These are phyloP conservation scores for Phytophthora cactorum DNA, from an alignment of 352 stramenopile genomes.

Conservation along the genomic window DNA sequence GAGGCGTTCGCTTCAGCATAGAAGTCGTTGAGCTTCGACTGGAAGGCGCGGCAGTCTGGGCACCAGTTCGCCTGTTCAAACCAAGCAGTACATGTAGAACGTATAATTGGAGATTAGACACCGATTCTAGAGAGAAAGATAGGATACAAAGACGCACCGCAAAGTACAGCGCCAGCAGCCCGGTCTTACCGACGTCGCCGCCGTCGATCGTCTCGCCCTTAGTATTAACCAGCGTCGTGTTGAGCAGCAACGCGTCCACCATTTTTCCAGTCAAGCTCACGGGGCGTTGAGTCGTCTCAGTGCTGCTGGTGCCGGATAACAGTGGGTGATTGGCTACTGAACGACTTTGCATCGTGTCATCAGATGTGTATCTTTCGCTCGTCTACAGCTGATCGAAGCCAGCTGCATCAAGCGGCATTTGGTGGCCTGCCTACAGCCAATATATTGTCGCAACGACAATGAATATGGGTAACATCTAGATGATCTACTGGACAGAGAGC, in stretches of 20 bases:
- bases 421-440: too few relatives aligned
- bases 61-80: slow-evolving; percentile 79
- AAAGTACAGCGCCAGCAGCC: slow-evolving; percentile 79
- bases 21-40: slow-evolving; percentile 77
- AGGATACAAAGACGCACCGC: slow-evolving; percentile 37
- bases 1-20: slow-evolving; percentile 60
- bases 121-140: too few relatives aligned
- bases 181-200: slow-evolving; percentile 46
- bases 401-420: not conserved
- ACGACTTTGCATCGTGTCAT: not conserved
- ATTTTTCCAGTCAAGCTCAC: slow-evolving; percentile 27
- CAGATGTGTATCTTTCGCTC: slow-evolving; percentile 11
- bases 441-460: too few relatives aligned
- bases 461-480: too few relatives aligned
- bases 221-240: slow-evolving; percentile 61
- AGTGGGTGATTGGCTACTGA: slow-evolving; percentile 14
- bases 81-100: not conserved
- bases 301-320: too few relatives aligned
- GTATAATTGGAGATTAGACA: too few relatives aligned
- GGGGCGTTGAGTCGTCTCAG: too few relatives aligned
- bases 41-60: slow-evolving; percentile 81
- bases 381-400: slow-evolving; percentile 9
- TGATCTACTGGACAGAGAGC: too few relatives aligned
- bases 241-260: slow-evolving; percentile 50
- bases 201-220: slow-evolving; percentile 50